phyloP scores from a whole-genome alignment of 805 yeast genomes.

The Candida vaughaniae region DNA sequence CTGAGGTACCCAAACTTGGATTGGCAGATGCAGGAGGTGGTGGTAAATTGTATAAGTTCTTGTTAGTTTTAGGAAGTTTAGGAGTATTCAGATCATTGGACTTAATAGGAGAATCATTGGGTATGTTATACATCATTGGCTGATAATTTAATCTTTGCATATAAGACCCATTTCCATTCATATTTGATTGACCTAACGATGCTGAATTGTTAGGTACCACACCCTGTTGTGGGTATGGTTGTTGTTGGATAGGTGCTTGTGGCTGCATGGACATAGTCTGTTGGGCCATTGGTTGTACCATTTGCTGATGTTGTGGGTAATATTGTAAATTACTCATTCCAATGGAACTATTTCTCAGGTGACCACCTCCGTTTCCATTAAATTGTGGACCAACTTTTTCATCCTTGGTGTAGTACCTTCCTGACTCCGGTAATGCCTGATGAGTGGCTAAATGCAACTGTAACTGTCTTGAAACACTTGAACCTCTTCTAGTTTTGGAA shows the following conservation, averaged over 20 bases:
- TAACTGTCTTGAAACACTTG: constrained; percentile 75
- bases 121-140: constrained; percentile 22
- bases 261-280: constrained; percentile 7
- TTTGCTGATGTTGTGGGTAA: constrained; percentile 5
- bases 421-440: constrained; percentile 50
- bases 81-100: constrained; percentile 22
- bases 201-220: background rate
- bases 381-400: constrained; percentile 8
- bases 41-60: constrained; percentile 29
- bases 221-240: background rate
- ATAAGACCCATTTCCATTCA: constrained; percentile 13
- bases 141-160: constrained; percentile 12
- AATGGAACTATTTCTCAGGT: constrained; percentile 17
- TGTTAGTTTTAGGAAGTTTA: constrained; percentile 30
- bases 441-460: constrained; percentile 70
- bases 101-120: constrained; percentile 26
- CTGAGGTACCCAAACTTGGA: constrained; percentile 12
- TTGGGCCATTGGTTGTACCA: constrained; percentile 2
- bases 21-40: constrained; percentile 27
- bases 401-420: constrained; percentile 25
- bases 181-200: constrained; percentile 9
- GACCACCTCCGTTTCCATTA: constrained; percentile 2
- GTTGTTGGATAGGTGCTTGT: constrained; percentile 3
- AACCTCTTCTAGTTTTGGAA: constrained; percentile 74
- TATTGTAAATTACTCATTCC: constrained; percentile 18